phyloP scores from a whole-genome alignment of 2,329 filamentous ascomycete species.

The Sphaerostilbella broomeana region DNA sequence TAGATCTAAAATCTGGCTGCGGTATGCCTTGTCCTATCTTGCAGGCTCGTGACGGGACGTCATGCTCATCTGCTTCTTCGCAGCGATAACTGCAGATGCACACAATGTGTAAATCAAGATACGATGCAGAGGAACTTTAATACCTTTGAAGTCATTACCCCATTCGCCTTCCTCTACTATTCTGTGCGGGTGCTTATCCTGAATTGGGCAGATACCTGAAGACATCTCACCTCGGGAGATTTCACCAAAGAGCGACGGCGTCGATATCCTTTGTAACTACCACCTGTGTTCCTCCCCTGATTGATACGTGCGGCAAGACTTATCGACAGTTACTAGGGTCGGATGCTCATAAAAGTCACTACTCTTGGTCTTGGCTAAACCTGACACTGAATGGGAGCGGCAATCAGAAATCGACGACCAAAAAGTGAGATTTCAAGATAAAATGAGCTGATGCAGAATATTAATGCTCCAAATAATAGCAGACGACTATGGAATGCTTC shows the following conservation, averaged over 20 bases:
- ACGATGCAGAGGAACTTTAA: slow-evolving; percentile 38
- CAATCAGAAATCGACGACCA: slow-evolving; percentile 22
- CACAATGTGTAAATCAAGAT: slow-evolving; percentile 34
- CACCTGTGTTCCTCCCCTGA: not conserved
- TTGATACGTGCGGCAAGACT: not conserved
- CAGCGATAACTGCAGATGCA: slow-evolving; percentile 40
- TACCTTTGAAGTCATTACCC: slow-evolving; percentile 30
- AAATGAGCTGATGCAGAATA: not conserved
- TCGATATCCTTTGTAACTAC: slow-evolving; percentile 30
- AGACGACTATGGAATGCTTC: slow-evolving; percentile 20
- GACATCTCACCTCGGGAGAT: slow-evolving; percentile 25
- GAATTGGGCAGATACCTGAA: slow-evolving; percentile 24
- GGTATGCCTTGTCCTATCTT: slow-evolving; percentile 14
- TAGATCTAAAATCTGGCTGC: slow-evolving; percentile 19
- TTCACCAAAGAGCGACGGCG: slow-evolving; percentile 21
- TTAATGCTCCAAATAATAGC: slow-evolving; percentile 1
- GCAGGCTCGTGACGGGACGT: slow-evolving; percentile 1
- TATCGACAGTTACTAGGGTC: slow-evolving; percentile 46
- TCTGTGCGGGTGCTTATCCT: not conserved
- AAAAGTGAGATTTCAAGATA: slow-evolving; percentile 7
- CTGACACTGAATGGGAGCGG: slow-evolving; percentile 25
- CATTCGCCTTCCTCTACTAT: not conserved
- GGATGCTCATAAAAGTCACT: slow-evolving; percentile 63
- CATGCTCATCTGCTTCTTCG: not conserved
- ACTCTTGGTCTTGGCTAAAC: slow-evolving; percentile 49